Conservation (phyloP, 2,329 filamentous ascomycete species). For the Xylariaceae sp. region DNA sequence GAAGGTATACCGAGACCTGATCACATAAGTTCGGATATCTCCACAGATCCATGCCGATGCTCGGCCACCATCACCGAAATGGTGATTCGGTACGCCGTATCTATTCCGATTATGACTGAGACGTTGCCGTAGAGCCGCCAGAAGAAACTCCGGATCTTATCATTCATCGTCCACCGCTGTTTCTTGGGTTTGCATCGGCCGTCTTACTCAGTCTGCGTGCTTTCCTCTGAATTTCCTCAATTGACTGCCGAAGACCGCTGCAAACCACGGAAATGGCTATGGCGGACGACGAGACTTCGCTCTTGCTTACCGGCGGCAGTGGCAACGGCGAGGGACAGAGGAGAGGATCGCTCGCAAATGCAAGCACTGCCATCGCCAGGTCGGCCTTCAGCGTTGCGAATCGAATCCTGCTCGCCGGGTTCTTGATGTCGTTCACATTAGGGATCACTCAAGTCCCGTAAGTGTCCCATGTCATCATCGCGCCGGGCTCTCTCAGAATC, state of each 20-base stretch:
- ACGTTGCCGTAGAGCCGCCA: no score
- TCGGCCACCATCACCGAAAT: no score
- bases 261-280: constrained; percentile 6
- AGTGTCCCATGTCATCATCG: constrained; percentile 4
- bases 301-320: constrained; percentile 8
- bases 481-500: neutral
- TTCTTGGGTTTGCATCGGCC: no score
- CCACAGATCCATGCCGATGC: no score
- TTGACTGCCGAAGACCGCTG: neutral
- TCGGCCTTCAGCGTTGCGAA: constrained; percentile 15
- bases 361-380: neutral
- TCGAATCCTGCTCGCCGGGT: constrained; percentile 31
- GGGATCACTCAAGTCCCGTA: constrained; percentile 33
- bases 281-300: constrained; percentile 25
- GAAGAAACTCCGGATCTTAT: no score
- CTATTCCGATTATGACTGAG: no score
- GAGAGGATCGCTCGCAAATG: constrained; percentile 1
- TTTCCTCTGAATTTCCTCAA: neutral
- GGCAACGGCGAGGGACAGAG: neutral
- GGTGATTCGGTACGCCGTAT: no score
- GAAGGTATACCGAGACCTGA: no score
- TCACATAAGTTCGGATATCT: no score
- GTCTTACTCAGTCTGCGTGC: neutral
- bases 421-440: constrained; percentile 32
- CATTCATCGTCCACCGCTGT: no score